Conservation (phyloP, 768 basidiomycete species). For the Boletus bicolor region DNA sequence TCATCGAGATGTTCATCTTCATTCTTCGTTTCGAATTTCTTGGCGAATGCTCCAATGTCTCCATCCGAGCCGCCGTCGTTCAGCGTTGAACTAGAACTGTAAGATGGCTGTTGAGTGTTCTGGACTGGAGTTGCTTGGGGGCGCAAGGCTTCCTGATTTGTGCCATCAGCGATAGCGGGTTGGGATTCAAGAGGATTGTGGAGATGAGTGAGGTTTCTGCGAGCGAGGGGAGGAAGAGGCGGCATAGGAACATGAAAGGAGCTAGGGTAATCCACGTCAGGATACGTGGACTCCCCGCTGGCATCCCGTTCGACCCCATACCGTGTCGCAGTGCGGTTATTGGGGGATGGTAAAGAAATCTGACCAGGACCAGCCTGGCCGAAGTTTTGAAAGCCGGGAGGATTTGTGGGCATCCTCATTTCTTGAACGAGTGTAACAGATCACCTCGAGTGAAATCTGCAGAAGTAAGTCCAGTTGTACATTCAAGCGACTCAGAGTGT, state of each 20-base stretch:
- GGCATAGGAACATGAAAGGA: slow-evolving; percentile 10
- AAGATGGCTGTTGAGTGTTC: slow-evolving; percentile 31
- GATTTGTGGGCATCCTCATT: slow-evolving; percentile 20
- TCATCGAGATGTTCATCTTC: slow-evolving; percentile 29
- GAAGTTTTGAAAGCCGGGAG: slow-evolving; percentile 1
- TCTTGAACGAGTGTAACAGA: slow-evolving; percentile 11
- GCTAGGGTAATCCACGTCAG: slow-evolving; percentile 3
- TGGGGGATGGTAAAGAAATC: not conserved
- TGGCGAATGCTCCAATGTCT: slow-evolving; percentile 16
- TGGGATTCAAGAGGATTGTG: not conserved
- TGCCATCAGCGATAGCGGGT: slow-evolving; percentile 1
- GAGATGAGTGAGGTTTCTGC: not conserved
- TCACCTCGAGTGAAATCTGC: slow-evolving; percentile 7
- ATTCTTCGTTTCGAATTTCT: slow-evolving; percentile 10
- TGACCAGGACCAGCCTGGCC: slow-evolving; percentile 24
- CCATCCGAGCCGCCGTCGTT: slow-evolving; percentile 21
- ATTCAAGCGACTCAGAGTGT: not conserved
- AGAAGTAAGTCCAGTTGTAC: not conserved
- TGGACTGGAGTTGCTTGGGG: slow-evolving; percentile 17
- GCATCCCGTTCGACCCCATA: not conserved
- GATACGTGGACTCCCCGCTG: not conserved
- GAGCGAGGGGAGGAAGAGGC: slow-evolving; percentile 4
- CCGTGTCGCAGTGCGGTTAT: not conserved
- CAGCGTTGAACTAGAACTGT: slow-evolving; percentile 40
- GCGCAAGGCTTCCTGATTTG: slow-evolving; percentile 2